These are phyloP conservation scores for Posidonia oceanica DNA, from an alignment of 116 monocot genomes.

Conservation along the genomic window DNA sequence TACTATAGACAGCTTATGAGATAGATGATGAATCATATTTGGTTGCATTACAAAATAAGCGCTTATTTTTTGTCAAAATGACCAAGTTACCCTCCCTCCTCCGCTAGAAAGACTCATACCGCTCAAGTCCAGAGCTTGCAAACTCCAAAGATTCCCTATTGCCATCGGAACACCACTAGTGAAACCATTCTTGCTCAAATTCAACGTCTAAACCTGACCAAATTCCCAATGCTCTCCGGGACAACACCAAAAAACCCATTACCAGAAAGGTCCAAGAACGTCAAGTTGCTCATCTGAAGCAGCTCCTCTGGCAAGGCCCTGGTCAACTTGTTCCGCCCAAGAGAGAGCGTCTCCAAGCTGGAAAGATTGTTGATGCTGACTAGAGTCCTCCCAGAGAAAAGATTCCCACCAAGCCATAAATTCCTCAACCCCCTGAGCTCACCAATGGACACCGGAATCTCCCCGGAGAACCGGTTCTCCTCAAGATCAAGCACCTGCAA, in stretches of 20 bases:
- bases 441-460: conserved; percentile 37
- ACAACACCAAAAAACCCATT: conserved; percentile 43
- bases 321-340: conserved; percentile 28
- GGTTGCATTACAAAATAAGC: no score
- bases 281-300: conserved; percentile 34
- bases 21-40: no score
- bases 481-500: conserved; percentile 64
- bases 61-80: no score
- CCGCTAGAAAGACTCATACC: conserved; percentile 42
- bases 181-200: conserved; percentile 56
- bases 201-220: conserved; percentile 35
- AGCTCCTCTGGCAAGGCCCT: conserved; percentile 39
- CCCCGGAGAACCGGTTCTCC: conserved; percentile 41
- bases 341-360: conserved; percentile 28
- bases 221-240: conserved; percentile 36
- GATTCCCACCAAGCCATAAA: conserved; percentile 46
- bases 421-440: conserved; percentile 22
- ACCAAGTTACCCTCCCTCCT: no score
- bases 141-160: conserved; percentile 30
- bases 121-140: conserved; percentile 52
- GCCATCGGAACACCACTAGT: conserved; percentile 32
- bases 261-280: conserved; percentile 41
- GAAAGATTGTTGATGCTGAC: conserved; percentile 26
- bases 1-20: no score
- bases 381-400: conserved; percentile 31